Evolutionary conservation across 495 filamentous ascomycete genomes (phyloP).

Genomic region (Usnea hakonensis): DNA sequence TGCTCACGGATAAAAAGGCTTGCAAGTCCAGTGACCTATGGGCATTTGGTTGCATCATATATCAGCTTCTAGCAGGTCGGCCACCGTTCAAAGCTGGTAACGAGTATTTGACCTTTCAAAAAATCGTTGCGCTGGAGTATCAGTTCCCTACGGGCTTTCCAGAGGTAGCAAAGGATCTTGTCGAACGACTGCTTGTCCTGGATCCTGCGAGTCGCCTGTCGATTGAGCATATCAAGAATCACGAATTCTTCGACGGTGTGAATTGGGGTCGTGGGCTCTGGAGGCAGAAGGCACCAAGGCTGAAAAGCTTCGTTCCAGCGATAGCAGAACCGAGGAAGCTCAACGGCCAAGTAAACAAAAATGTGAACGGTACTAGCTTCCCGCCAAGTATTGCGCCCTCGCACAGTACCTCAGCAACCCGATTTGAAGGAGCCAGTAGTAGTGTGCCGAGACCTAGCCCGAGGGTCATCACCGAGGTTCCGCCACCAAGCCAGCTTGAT

Average conservation of each 20-base stretch:
- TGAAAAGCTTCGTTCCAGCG: slow-evolving; percentile 80
- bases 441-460: slow-evolving; percentile 54
- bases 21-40: slow-evolving; percentile 98
- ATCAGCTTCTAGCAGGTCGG: slow-evolving; percentile 85
- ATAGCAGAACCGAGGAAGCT: slow-evolving; percentile 76
- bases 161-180: slow-evolving; percentile 75
- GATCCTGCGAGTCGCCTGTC: slow-evolving; percentile 82
- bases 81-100: slow-evolving; percentile 97
- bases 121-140: slow-evolving; percentile 90
- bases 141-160: slow-evolving; percentile 91
- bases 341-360: slow-evolving; percentile 45
- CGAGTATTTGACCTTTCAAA: slow-evolving; percentile 97
- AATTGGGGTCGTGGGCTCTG: slow-evolving; percentile 78
- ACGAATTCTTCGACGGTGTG: slow-evolving; percentile 92
- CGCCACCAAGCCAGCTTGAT: slow-evolving; percentile 91
- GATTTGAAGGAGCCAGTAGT: slow-evolving; percentile 38
- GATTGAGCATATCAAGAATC: slow-evolving; percentile 94
- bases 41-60: slow-evolving; percentile 99
- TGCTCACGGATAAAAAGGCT: slow-evolving; percentile 90
- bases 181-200: slow-evolving; percentile 84
- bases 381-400: slow-evolving; percentile 39
- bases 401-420: slow-evolving; percentile 32
- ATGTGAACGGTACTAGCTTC: slow-evolving; percentile 29
- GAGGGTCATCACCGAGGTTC: slow-evolving; percentile 87
- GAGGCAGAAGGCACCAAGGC: slow-evolving; percentile 81